phyloP scores from a whole-genome alignment of 306 rosid species.

The Oemleria cerasiformis region DNA sequence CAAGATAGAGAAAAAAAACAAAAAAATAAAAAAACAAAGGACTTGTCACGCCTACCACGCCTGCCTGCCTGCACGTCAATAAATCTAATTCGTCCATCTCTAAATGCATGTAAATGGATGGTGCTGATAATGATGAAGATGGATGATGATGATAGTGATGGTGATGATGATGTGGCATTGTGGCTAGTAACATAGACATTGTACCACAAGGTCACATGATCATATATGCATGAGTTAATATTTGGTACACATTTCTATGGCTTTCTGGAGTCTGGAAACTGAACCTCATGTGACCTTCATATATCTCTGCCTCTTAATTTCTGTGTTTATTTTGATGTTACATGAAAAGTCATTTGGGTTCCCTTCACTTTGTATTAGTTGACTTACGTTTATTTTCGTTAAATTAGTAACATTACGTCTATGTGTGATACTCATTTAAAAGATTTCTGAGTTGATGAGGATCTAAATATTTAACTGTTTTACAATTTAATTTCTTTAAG shows the following conservation, averaged over 20 bases:
- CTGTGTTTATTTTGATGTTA: not conserved
- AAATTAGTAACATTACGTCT: no score
- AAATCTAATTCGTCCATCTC: not conserved
- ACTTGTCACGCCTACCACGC: slow-evolving; percentile 1
- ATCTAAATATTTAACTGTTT: no score
- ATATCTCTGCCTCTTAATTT: not conserved
- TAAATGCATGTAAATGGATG: no score
- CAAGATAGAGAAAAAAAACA: no score
- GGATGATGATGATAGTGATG: not conserved
- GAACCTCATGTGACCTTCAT: not conserved
- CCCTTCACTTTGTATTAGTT: not conserved
- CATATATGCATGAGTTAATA: not conserved
- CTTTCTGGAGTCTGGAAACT: slow-evolving; percentile 4
- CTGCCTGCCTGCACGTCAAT: no score
- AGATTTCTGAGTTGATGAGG: no score
- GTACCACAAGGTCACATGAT: not conserved
- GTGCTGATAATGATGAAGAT: no score
- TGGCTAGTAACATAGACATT: not conserved
- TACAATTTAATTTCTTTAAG: no score
- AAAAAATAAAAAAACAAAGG: not conserved
- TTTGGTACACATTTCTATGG: slow-evolving; percentile 15
- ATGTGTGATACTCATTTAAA: no score
- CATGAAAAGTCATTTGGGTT: not conserved
- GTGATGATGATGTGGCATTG: not conserved
- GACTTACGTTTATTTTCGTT: no score